Evolutionary conservation across 2,329 filamentous ascomycete species (phyloP), one percentile per base, ranked within the genome.

Genomic region (Trichoderma koningiopsis): DNA sequence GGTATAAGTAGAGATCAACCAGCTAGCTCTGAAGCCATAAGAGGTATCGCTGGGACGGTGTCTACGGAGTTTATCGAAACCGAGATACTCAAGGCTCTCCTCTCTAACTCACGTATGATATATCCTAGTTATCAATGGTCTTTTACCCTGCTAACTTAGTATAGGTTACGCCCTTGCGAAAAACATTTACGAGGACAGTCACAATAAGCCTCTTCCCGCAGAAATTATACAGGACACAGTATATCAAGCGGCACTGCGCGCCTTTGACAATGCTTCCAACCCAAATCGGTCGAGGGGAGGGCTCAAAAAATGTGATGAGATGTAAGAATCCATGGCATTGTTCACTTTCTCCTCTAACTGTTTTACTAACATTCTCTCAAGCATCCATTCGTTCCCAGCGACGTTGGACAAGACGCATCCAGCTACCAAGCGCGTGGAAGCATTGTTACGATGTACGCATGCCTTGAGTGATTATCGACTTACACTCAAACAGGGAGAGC

Each of bases 181-280:
- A 64, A 88, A 87, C 35, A 82, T 94, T 19, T 88, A 89, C 63
- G 86, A 89, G 73, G 82, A 85, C 31, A 80, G 83, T 0, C 75
- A 80, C 2, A 81, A 87, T 22, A 79, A 77, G 4, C 85, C 86
- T 5, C 81, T 92, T 3, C 75, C 84, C 2, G 74, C 77, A 3
- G 78, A 84, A 3, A 77, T 84, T 7, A 79, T 93, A 1, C 86
- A 88, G 74, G 84, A 88, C 5, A 87, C 88, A 1, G 82, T 93
- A 10, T 81, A 92, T 53, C 83, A 83, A 1, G 84, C 88, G 58
- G 90, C 90, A 1, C 86, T 94, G 81, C 84, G 87, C 66, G 87
- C 90, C 4, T 96, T 94, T 75, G 92, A 96, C 75, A 92, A 92
- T 75, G 92, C 92, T 3, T 92, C 91, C 27, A 96, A 96, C 74